Evolutionary conservation across 257 asterid genomes (phyloP).

Genomic region (Nicotiana knightiana): DNA sequence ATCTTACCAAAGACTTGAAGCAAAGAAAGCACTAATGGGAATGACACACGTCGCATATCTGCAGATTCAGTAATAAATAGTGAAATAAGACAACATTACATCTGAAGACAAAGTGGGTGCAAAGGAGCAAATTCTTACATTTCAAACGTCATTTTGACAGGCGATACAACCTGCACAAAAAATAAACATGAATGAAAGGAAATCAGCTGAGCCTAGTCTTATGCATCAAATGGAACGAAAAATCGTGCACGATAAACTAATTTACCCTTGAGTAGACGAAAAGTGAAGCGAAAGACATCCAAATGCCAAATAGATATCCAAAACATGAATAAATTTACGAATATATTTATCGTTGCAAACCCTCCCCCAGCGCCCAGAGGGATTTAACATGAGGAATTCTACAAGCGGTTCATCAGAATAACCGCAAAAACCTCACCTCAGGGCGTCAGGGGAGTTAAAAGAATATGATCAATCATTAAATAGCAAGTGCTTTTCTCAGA

Average conservation of each 20-base stretch:
- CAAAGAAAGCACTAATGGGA: constrained; percentile 96
- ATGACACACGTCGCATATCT: constrained; percentile 92
- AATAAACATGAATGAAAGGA: constrained; percentile 10
- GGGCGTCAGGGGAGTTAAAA: neutral
- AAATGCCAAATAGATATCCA: neutral
- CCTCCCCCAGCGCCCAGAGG: neutral
- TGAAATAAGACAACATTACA: neutral
- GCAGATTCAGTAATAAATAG: constrained; percentile 36
- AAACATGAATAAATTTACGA: neutral
- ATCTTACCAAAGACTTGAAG: constrained; percentile 81
- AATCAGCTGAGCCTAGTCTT: constrained; percentile 1
- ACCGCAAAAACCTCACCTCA: neutral
- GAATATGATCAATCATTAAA: neutral
- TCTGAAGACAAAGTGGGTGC: constrained; percentile 12
- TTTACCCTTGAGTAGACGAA: neutral
- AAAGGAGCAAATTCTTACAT: constrained; percentile 45
- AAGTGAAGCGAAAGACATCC: neutral
- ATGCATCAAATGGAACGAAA: neutral
- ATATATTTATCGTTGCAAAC: neutral
- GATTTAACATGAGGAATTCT: neutral
- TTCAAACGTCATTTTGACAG: constrained; percentile 92
- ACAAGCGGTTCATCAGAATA: neutral
- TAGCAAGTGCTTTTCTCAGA: neutral
- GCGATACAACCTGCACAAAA: constrained; percentile 77
- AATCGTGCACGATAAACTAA: neutral